These are phyloP conservation scores for Moricandia moricandioides DNA, from an alignment of 345 rosid species.

Conservation along the genomic window DNA sequence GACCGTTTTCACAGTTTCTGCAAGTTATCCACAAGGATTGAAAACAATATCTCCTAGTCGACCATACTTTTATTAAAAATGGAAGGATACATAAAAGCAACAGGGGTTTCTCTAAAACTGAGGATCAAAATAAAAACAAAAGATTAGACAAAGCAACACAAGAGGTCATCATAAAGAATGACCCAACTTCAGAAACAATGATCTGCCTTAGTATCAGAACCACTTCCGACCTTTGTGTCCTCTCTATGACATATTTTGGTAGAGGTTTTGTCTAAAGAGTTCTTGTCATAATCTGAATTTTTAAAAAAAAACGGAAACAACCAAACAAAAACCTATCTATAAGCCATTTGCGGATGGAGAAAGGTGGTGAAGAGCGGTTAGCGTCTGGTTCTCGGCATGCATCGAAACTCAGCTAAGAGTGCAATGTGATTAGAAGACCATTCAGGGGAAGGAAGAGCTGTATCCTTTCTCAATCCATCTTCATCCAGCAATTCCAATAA, in stretches of 20 bases:
- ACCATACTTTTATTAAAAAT: background rate
- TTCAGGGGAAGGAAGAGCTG: conserved; percentile 99
- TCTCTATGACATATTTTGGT: conserved; percentile 24
- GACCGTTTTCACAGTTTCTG: conserved; percentile 15
- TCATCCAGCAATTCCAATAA: conserved; percentile 94
- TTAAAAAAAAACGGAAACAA: background rate
- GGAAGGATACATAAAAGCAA: background rate
- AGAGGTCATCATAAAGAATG: background rate
- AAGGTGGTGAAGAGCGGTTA: conserved; percentile 41
- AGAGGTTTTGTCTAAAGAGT: conserved; percentile 29
- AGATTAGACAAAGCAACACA: conserved; percentile 9
- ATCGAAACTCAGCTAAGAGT: conserved; percentile 93
- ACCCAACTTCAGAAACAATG: conserved; percentile 6
- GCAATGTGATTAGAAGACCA: conserved; percentile 99
- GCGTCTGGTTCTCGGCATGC: conserved; percentile 90
- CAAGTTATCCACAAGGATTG: conserved; percentile 4
- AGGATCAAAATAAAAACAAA: background rate
- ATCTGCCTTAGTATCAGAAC: conserved; percentile 24
- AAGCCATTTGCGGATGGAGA: background rate
- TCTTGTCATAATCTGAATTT: conserved; percentile 11
- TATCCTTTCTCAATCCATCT: conserved; percentile 94
- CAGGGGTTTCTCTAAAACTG: conserved; percentile 5
- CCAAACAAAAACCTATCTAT: background rate
- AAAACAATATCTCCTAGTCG: too few relatives aligned
- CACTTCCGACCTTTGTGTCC: conserved; percentile 23